phyloP scores from a whole-genome alignment of 768 basidiomycete species.

The Lactarius vividus region DNA sequence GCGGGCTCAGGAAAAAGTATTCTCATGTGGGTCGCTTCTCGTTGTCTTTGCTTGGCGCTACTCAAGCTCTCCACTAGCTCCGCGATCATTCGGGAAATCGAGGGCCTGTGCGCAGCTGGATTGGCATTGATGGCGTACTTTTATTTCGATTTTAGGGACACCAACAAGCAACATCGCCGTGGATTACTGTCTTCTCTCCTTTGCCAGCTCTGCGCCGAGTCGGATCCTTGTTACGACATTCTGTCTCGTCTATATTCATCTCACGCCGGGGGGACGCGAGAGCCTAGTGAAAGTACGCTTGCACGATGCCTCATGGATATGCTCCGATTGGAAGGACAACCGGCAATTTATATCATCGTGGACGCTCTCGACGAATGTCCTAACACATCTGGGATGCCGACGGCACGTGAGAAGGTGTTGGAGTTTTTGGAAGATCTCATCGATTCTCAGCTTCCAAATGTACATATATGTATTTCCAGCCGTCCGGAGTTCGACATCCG shows the following conservation, averaged over 20 bases:
- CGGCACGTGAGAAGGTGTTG: not conserved
- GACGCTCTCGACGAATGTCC: constrained; percentile 2
- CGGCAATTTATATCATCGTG: not conserved
- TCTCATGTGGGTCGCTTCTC: not conserved
- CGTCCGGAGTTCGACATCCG: not conserved
- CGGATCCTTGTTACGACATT: not conserved
- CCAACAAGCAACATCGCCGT: not conserved
- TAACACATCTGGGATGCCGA: not conserved
- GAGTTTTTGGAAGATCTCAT: not conserved
- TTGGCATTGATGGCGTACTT: constrained; percentile 2
- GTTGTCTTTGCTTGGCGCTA: not conserved
- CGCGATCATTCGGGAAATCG: not conserved
- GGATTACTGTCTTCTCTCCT: not conserved
- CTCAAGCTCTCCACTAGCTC: not conserved
- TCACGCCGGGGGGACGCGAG: not conserved
- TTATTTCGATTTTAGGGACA: not conserved
- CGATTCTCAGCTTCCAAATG: not conserved
- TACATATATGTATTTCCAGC: not conserved
- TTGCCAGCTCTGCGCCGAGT: not conserved
- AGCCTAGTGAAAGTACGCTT: not conserved
- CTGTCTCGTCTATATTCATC: not conserved
- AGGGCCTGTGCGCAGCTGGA: not conserved
- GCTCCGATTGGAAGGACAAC: not conserved
- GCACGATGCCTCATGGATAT: not conserved
- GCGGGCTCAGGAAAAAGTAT: not conserved